These are phyloP conservation scores for Eucalyptus paniculata DNA, from an alignment of 345 rosid genomes.

Conservation along the genomic window DNA sequence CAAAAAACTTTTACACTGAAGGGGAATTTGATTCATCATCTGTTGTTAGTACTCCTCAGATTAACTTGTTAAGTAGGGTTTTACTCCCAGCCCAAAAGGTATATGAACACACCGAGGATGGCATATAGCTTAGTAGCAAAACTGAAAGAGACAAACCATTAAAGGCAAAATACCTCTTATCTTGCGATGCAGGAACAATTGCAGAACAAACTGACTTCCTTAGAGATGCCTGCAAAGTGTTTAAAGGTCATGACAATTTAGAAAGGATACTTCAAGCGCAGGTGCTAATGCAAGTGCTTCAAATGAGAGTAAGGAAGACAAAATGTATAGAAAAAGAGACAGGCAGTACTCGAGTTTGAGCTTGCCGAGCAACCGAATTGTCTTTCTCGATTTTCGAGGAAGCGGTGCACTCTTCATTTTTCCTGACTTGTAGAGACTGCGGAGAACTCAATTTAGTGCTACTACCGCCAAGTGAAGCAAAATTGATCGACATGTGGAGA, in stretches of 20 bases:
- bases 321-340: background rate
- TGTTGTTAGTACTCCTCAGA: constrained; percentile 19
- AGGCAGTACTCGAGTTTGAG: constrained; percentile 34
- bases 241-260: background rate
- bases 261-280: background rate
- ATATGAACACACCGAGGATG: background rate
- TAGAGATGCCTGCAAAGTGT: background rate
- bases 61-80: constrained; percentile 11
- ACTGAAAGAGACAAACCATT: background rate
- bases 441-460: constrained; percentile 2
- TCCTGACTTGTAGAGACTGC: background rate
- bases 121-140: background rate
- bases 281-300: background rate
- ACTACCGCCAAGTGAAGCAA: constrained; percentile 11
- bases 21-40: constrained; percentile 9
- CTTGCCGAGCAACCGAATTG: constrained; percentile 8
- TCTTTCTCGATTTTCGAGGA: constrained; percentile 19
- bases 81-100: constrained; percentile 11
- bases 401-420: background rate
- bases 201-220: constrained; percentile 6
- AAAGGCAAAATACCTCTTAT: constrained; percentile 34
- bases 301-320: background rate
- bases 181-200: constrained; percentile 14
- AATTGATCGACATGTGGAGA: constrained; percentile 33
- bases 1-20: constrained; percentile 19